These are phyloP conservation scores for Vigna trinervia DNA, from an alignment of 306 rosid genomes.

Conservation along the genomic window DNA sequence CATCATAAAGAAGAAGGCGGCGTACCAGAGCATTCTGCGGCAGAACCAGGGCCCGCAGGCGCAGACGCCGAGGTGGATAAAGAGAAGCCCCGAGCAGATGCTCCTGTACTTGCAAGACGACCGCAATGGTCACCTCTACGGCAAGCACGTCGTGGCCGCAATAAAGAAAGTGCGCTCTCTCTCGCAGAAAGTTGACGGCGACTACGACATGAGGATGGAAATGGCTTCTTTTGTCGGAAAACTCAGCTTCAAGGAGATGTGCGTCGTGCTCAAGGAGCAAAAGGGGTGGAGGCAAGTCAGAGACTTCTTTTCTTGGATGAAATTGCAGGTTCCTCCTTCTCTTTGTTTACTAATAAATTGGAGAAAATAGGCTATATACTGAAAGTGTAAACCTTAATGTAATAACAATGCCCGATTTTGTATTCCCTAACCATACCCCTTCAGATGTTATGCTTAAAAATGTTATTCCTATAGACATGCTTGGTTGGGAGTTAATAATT, in stretches of 20 bases:
- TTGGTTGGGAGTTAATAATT: too few species aligned
- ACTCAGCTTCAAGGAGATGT: conserved; percentile 85
- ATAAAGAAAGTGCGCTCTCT: conserved; percentile 72
- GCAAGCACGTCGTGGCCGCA: conserved; percentile 88
- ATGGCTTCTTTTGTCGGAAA: conserved; percentile 86
- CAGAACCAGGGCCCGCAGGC: conserved; percentile 88
- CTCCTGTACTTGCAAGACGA: conserved; percentile 80
- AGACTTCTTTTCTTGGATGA: conserved; percentile 94
- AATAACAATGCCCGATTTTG: too few species aligned
- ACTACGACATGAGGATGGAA: conserved; percentile 74
- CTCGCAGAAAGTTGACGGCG: conserved; percentile 54
- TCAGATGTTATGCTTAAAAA: too few species aligned
- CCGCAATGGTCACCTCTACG: conserved; percentile 73
- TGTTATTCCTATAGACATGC: too few species aligned
- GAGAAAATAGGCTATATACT: too few species aligned
- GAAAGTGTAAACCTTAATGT: too few species aligned
- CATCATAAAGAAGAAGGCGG: conserved; percentile 76
- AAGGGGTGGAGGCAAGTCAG: conserved; percentile 91
- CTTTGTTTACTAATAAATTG: too few species aligned
- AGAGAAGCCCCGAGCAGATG: conserved; percentile 92
- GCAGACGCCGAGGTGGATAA: conserved; percentile 88
- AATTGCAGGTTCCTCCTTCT: conserved; percentile 70
- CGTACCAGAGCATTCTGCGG: conserved; percentile 65
- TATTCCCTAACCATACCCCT: too few species aligned
- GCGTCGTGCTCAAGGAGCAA: conserved; percentile 86